Evolutionary conservation across 1,284 basidiomycete genomes (phyloP).

Genomic region (Leccinum subrobustum): DNA sequence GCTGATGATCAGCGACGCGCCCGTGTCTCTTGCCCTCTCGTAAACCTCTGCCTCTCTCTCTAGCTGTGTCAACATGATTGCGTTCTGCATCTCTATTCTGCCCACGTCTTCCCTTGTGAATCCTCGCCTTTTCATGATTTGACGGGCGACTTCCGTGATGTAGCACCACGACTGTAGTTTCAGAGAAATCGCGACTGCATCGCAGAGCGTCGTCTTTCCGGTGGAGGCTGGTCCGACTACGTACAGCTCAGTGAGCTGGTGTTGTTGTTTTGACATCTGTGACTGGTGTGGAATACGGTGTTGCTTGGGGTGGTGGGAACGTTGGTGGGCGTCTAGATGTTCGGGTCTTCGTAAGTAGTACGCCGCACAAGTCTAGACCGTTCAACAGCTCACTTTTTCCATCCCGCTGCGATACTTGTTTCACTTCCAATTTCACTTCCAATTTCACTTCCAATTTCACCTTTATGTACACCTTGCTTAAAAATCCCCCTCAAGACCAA

Average conservation of each 20-base stretch:
- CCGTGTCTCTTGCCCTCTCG: slow-evolving; percentile 15
- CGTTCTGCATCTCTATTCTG: slow-evolving; percentile 56
- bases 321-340: slow-evolving; percentile 5
- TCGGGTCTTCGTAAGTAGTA: slow-evolving; percentile 16
- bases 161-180: slow-evolving; percentile 38
- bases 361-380: slow-evolving; percentile 4
- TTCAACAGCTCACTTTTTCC: not conserved
- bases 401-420: not conserved
- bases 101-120: slow-evolving; percentile 51
- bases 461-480: slow-evolving; percentile 38
- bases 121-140: slow-evolving; percentile 49
- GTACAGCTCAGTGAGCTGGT: slow-evolving; percentile 33
- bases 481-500: slow-evolving; percentile 45
- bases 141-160: slow-evolving; percentile 59
- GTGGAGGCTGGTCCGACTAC: slow-evolving; percentile 63
- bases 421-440: not conserved
- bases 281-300: not conserved
- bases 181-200: slow-evolving; percentile 45
- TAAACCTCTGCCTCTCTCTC: slow-evolving; percentile 39
- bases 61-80: slow-evolving; percentile 57
- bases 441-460: not conserved
- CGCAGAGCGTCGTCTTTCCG: slow-evolving; percentile 64
- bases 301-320: slow-evolving; percentile 20
- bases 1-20: slow-evolving; percentile 43
- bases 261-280: slow-evolving; percentile 16